A percentile compares a stretch with the other conserved stretches of the same genome.
Evolutionary conservation across 163 green algal species (phyloP).

Genomic region (Scenedesmus sp.): DNA sequence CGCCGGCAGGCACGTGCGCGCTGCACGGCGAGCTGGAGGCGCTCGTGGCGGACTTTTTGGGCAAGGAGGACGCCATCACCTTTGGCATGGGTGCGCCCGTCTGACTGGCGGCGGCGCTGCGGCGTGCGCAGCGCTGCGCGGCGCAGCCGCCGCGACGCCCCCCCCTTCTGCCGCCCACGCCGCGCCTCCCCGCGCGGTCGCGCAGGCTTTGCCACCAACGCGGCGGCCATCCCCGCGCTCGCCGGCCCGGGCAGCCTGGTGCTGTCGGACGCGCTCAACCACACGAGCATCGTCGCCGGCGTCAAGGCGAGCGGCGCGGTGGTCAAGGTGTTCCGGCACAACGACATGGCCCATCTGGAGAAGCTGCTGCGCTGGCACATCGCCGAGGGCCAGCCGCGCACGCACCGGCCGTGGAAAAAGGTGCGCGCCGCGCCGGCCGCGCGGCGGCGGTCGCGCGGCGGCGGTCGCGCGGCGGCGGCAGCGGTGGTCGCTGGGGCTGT

Average conservation of each 20-base stretch:
- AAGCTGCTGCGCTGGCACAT: constrained; percentile 85
- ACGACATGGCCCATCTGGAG: constrained; percentile 92
- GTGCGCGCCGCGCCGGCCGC: constrained; percentile 25
- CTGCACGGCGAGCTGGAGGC: constrained; percentile 88
- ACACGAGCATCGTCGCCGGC: constrained; percentile 96
- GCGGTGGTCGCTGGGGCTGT: too few relatives aligned
- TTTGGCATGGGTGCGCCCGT: constrained; percentile 99
- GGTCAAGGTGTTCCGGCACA: constrained; percentile 94
- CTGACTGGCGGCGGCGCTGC: too few relatives aligned
- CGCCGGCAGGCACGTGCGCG: constrained; percentile 69
- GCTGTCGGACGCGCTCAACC: constrained; percentile 96
- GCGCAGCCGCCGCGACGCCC: too few relatives aligned
- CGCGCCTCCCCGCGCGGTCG: too few relatives aligned
- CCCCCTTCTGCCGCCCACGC: too few relatives aligned
- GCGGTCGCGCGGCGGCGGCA: background rate
- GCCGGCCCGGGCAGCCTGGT: constrained; percentile 89
- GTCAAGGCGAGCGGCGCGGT: constrained; percentile 76
- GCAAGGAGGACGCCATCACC: constrained; percentile 88
- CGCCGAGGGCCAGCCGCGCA: constrained; percentile 92
- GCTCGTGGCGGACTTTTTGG: constrained; percentile 87
- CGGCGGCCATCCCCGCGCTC: constrained; percentile 88
- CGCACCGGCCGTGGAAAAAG: constrained; percentile 94
- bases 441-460: background rate
- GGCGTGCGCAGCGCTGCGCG: too few relatives aligned
- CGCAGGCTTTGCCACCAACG: constrained; percentile 99